phyloP scores from a whole-genome alignment of 106 monocot species.

The Agapanthus africanus region DNA sequence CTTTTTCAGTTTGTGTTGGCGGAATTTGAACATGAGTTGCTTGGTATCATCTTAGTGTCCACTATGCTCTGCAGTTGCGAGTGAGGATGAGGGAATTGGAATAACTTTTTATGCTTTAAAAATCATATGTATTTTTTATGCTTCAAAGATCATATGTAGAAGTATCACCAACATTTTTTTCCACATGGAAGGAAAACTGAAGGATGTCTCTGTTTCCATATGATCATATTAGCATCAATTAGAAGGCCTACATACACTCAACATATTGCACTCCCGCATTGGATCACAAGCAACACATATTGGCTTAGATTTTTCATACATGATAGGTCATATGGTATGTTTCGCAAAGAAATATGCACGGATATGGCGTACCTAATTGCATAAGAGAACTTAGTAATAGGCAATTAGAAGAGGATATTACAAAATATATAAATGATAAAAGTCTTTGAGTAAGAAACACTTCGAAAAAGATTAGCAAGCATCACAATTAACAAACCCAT shows the following conservation, averaged over 20 bases:
- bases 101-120: too few relatives aligned
- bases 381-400: not conserved
- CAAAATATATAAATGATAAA: not conserved
- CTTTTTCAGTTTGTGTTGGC: too few relatives aligned
- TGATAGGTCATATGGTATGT: not conserved
- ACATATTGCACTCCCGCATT: not conserved
- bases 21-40: too few relatives aligned
- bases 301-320: not conserved
- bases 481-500: not conserved
- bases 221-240: not conserved
- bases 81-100: too few relatives aligned
- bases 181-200: too few relatives aligned
- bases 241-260: not conserved
- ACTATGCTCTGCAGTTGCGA: too few relatives aligned
- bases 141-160: not conserved
- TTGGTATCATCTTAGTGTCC: too few relatives aligned
- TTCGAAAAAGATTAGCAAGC: not conserved
- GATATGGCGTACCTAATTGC: too few relatives aligned
- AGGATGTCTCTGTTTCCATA: too few relatives aligned
- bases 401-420: not conserved
- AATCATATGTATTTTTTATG: too few relatives aligned
- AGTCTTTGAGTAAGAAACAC: not conserved
- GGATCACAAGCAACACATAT: not conserved
- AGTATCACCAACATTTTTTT: not conserved
- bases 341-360: not conserved